Evolutionary conservation across 345 rosid species (phyloP), one percentile per base, ranked within the genome.

Genomic region (Arabis alpina): DNA sequence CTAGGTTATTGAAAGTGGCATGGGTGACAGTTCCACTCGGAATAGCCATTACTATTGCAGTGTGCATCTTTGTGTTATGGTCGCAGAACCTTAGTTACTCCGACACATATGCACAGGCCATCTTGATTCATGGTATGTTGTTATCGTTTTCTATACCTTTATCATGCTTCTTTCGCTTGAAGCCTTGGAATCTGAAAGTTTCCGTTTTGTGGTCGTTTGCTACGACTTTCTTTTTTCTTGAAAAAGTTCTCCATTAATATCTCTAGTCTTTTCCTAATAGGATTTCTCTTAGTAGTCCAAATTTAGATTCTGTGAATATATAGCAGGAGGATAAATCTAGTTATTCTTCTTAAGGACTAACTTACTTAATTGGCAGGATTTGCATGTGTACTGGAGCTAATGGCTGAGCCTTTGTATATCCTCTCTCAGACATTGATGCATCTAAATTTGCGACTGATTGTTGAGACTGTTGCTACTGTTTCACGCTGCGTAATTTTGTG

Each of bases 381-480:
- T 79, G 98, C 91, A 39, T 95, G 99, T 76, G 56, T 92, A 50
- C 74, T 92, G 84, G 98, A 92, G 86, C 83, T 95, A 23, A 43
- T 92, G 80, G 96, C 96, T 5, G 99, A 95, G 82, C 99, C 97
- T 3, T 60, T 92, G 58, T 90, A 85, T 77, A 90, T 92, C 66
- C 88, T 95, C 45, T 88, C 99, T 66, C 97, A 92, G 81, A 87
- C 86, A 76, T 80, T 90, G 77, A 77, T 87, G 70, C 80, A 83
- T 67, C 92, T 92, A 19, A 72, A 82, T 69, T 57, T 90, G 70
- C 87, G 99, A 52, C 77, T 95, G 42, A 9, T 89, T 68, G 90
- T 86, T 75, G 99, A 94, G 89, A 84, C 87, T 13, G 79, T 74
- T 1, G 98, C 99, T 54, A 92, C 99, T 8, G 49, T 92, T 59